phyloP scores from a whole-genome alignment of 305 asterid species.

The Nicotiana rustica region DNA sequence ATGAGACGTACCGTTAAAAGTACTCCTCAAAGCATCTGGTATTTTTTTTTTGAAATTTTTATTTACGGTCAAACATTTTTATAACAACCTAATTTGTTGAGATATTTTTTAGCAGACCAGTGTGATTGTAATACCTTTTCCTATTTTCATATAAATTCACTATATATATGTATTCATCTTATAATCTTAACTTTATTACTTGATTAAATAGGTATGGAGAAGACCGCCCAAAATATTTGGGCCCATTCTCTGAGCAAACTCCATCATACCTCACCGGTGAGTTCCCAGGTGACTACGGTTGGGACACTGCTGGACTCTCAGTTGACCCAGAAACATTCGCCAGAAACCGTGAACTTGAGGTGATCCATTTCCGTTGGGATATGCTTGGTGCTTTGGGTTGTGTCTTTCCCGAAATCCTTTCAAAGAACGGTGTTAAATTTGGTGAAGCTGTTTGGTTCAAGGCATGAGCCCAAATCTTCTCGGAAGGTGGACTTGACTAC shows the following conservation, averaged over 20 bases:
- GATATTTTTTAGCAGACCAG: too few relatives aligned
- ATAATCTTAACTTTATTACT: too few relatives aligned
- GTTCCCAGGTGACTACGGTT: conserved; percentile 94
- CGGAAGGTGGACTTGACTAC: conserved; percentile 89
- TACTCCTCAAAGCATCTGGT: conserved; percentile 92
- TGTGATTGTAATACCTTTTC: too few relatives aligned
- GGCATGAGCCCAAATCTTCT: conserved; percentile 80
- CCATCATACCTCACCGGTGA: conserved; percentile 94
- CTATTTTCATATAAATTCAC: too few relatives aligned
- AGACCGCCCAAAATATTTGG: conserved; percentile 91
- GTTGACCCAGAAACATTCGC: conserved; percentile 96
- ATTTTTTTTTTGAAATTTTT: neutral
- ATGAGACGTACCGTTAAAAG: conserved; percentile 93
- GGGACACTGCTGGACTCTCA: conserved; percentile 97
- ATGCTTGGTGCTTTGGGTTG: conserved; percentile 68
- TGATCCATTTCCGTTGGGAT: conserved; percentile 62
- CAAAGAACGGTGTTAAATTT: conserved; percentile 54
- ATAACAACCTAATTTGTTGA: neutral
- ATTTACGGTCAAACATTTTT: neutral
- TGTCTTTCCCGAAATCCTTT: conserved; percentile 55
- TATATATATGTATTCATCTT: too few relatives aligned
- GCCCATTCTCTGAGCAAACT: conserved; percentile 96
- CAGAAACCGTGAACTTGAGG: conserved; percentile 85
- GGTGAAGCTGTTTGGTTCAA: conserved; percentile 65
- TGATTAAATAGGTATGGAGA: conserved; percentile 71